These are phyloP conservation scores for Zostera marina DNA, from an alignment of 116 monocot species.

Conservation along the genomic window DNA sequence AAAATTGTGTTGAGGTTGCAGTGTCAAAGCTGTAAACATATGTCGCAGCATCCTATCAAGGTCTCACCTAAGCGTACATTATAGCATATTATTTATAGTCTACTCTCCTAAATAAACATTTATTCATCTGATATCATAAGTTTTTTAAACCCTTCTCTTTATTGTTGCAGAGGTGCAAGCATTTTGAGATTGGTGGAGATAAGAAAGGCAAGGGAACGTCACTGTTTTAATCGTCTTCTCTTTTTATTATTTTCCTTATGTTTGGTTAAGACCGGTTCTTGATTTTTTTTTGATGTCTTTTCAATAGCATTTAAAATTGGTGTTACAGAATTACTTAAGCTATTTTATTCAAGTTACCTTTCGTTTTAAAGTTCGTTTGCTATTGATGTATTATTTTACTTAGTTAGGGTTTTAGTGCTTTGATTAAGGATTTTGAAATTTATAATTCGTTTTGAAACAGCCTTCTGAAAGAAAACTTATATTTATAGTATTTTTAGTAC, in stretches of 20 bases:
- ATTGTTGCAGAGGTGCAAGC: constrained; percentile 38
- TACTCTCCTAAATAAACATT: not conserved
- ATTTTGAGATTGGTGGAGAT: constrained; percentile 48
- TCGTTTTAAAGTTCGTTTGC: too few relatives aligned
- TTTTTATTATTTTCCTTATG: not conserved
- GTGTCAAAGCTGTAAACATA: constrained; percentile 67
- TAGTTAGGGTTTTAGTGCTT: too few relatives aligned
- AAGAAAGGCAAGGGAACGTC: constrained; percentile 60
- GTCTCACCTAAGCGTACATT: too few relatives aligned
- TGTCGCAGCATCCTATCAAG: constrained; percentile 66
- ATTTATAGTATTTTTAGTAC: too few relatives aligned
- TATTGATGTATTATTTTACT: too few relatives aligned
- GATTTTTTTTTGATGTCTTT: not conserved
- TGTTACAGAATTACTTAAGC: too few relatives aligned
- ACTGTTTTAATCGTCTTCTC: constrained; percentile 15
- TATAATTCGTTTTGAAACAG: too few relatives aligned
- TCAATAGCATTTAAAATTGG: too few relatives aligned
- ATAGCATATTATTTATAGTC: too few relatives aligned
- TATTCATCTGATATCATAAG: not conserved
- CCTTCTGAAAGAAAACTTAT: too few relatives aligned
- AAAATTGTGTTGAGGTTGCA: constrained; percentile 68
- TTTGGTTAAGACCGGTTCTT: not conserved
- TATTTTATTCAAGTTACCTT: too few relatives aligned
- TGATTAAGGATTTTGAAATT: too few relatives aligned
- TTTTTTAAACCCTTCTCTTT: not conserved